Evolutionary conservation across 2,329 filamentous ascomycete species (phyloP).

Genomic region (Paraphaeosphaeria sporulosa): DNA sequence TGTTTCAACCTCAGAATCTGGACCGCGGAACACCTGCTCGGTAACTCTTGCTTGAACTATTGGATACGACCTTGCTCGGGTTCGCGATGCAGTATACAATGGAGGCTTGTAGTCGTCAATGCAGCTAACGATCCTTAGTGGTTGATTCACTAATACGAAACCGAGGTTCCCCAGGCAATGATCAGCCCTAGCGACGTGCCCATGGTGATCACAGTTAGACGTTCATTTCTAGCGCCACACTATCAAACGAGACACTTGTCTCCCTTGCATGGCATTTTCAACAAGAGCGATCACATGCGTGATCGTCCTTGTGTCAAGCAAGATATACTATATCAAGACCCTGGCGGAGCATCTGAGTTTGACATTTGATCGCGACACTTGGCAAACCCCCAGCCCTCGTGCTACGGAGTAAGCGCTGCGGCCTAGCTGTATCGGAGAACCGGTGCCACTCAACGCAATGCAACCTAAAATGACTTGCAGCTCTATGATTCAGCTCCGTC

Average conservation of each 20-base stretch:
- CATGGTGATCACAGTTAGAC: constrained; percentile 8
- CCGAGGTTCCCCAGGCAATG: constrained; percentile 9
- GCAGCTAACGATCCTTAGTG: not conserved
- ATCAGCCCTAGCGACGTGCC: constrained; percentile 7
- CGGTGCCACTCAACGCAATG: constrained; percentile 11
- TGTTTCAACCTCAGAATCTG: not conserved
- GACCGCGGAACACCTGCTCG: not conserved
- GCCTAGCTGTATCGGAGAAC: constrained; percentile 4
- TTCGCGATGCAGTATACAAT: not conserved
- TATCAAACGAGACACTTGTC: not conserved
- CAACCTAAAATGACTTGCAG: constrained; percentile 18
- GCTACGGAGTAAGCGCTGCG: constrained; percentile 1
- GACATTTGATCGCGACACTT: constrained; percentile 8
- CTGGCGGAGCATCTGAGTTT: constrained; percentile 8
- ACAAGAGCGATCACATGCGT: not conserved
- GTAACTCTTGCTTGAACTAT: not conserved
- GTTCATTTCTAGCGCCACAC: constrained; percentile 2
- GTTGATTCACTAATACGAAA: constrained; percentile 8
- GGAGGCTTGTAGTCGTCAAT: not conserved
- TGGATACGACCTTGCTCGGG: not conserved
- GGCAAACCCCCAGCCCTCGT: not conserved
- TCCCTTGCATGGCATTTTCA: not conserved
- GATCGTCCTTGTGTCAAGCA: not conserved
- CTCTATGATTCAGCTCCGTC: constrained; percentile 11
- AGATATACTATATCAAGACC: not conserved